Base-by-base conservation (phyloP, 2,329 filamentous ascomycete species). In the Sporothrix pseudoabietina region DNA sequence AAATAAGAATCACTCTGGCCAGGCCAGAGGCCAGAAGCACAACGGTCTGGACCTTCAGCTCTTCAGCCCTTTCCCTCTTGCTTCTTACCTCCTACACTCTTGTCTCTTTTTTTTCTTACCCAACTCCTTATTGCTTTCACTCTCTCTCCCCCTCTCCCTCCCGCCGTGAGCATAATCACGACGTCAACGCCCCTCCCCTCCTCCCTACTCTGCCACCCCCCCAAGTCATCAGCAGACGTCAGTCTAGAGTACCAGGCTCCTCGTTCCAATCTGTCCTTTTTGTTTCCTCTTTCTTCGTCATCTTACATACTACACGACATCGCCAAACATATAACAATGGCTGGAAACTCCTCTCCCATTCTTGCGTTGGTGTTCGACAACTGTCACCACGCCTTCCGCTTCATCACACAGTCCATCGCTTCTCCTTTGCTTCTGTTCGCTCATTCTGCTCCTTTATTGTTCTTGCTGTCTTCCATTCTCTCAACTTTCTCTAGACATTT, bases 91-190 rank as follows among this genome's bases (percentile, higher is more conserved):
- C 52, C 41, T 41, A 35, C 35, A n/a, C 10, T 30, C 52, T 57
- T 39, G 14, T 47, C 4, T 12, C 52, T 57, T 44, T 16, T 16
- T 14, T 4, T 14, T 54, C 49, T 57, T 26, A 32, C 14, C 39
- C 44, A 44, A 26, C 39, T 35, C 41, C 63, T 44, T 44, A 44
- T 47, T 66, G 8, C 61, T 44, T 41, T 19, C 30, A 41, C 30
- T 44, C 16, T 65, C 35, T 65, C 19, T 19, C 32, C 44, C 39
- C 7, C n/a, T 47, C 22, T 59, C n/a, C 19, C 22, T 32, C 22
- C 44, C 35, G 44, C 65, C 65, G 65, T 68, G 65, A 68, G 65
- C 44, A 68, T 68, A 22, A 52, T 52, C 65, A 68, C 47, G 26
- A 47, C 61, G 61, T 47, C 61, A 66, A 61, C 32, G 57, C 39